A percentile compares a stretch with the other conserved stretches of the same genome.
Conservation (phyloP, 768 basidiomycete genomes). For the Hydnomerulius pinastri region DNA sequence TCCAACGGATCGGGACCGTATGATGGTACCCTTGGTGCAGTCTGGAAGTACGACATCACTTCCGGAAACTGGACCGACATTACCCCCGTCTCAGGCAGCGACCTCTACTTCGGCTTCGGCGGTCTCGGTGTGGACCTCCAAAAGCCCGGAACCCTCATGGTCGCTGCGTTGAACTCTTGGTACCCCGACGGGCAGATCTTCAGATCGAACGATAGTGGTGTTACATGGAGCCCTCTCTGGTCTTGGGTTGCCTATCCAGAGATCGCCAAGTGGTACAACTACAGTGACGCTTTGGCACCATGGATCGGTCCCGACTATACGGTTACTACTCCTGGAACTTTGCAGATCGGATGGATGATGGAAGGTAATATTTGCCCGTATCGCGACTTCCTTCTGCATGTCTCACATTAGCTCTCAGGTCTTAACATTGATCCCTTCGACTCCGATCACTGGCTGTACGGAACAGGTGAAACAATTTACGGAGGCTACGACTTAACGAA, state of each 20-base stretch:
- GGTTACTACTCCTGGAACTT: conserved; percentile 42
- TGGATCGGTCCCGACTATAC: conserved; percentile 57
- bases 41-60: conserved; percentile 55
- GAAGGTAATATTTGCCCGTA: conserved; percentile 44
- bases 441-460: conserved; percentile 69
- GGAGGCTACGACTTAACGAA: conserved; percentile 57
- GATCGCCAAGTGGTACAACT: conserved; percentile 49
- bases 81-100: conserved; percentile 59
- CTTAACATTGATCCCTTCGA: conserved; percentile 66
- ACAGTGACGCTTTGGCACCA: conserved; percentile 56
- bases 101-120: conserved; percentile 64
- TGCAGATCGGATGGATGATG: conserved; percentile 75
- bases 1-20: conserved; percentile 67
- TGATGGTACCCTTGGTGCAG: conserved; percentile 53
- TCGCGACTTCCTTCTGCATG: too few species aligned
- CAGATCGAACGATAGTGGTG: conserved; percentile 58
- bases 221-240: conserved; percentile 63
- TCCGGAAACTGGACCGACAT: conserved; percentile 61
- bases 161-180: conserved; percentile 65
- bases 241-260: conserved; percentile 49
- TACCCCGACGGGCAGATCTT: conserved; percentile 64
- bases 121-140: conserved; percentile 62
- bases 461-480: conserved; percentile 67
- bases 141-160: conserved; percentile 66
- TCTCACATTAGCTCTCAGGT: conserved; percentile 28